Evolutionary conservation across 805 yeast species (phyloP).

Genomic region (Kuraishia molischiana): DNA sequence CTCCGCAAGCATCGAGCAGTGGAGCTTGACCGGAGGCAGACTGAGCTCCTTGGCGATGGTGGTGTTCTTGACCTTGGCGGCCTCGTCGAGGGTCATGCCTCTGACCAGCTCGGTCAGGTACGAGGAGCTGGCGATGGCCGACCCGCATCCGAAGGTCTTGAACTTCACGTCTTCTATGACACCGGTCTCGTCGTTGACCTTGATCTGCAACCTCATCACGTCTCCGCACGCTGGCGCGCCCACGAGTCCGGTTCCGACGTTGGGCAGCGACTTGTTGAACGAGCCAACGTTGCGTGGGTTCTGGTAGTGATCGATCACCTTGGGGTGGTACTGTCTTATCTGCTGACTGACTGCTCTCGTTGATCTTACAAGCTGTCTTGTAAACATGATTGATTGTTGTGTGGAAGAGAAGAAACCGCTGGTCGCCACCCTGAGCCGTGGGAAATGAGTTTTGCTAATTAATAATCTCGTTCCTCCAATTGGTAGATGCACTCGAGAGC

Average conservation of each 20-base stretch:
- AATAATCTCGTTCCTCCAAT: too few relatives aligned
- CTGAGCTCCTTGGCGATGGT: slow-evolving; percentile 90
- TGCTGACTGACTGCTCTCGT: slow-evolving; percentile 9
- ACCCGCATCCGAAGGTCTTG: slow-evolving; percentile 99
- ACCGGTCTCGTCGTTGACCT: slow-evolving; percentile 86
- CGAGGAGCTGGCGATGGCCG: slow-evolving; percentile 93
- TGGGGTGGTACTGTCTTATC: slow-evolving; percentile 64
- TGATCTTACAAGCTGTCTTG: neutral
- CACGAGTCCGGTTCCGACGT: slow-evolving; percentile 94
- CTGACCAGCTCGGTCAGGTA: slow-evolving; percentile 92
- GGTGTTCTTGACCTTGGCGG: slow-evolving; percentile 85
- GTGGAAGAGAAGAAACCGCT: neutral
- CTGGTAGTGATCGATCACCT: slow-evolving; percentile 91
- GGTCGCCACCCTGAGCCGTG: too few relatives aligned
- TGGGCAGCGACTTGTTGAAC: slow-evolving; percentile 60
- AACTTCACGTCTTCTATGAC: slow-evolving; percentile 91
- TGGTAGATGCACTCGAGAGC: too few relatives aligned
- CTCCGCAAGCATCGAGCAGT: slow-evolving; percentile 98
- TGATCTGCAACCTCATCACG: slow-evolving; percentile 94
- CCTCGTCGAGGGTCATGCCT: slow-evolving; percentile 92
- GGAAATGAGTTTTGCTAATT: too few relatives aligned
- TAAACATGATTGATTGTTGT: neutral
- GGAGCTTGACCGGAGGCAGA: slow-evolving; percentile 94
- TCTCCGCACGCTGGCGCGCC: slow-evolving; percentile 99
- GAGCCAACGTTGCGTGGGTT: slow-evolving; percentile 97